Evolutionary conservation across 257 asterid genomes (phyloP).

Genomic region (Voacanga thouarsii): DNA sequence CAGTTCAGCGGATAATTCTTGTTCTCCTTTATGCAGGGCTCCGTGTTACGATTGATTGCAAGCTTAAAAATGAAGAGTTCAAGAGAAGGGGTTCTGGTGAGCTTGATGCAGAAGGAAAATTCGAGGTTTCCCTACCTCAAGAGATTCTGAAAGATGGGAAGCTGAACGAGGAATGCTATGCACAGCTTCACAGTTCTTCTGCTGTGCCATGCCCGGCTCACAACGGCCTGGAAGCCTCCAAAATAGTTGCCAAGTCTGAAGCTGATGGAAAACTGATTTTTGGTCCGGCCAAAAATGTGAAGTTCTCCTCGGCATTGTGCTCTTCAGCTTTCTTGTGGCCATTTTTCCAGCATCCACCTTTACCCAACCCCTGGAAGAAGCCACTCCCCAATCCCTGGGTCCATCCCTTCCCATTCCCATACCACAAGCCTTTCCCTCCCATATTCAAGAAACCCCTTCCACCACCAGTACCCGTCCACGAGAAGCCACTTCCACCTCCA

Average conservation of each 20-base stretch:
- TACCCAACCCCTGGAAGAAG: conserved; percentile 38
- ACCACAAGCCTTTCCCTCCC: conserved; percentile 25
- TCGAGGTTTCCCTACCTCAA: conserved; percentile 48
- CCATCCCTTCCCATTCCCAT: conserved; percentile 41
- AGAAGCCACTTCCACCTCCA: conserved; percentile 40
- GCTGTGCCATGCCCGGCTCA: conserved; percentile 69
- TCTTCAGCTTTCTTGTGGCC: conserved; percentile 81
- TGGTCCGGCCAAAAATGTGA: conserved; percentile 41
- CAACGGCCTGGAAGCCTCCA: conserved; percentile 54
- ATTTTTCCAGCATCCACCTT: conserved; percentile 48
- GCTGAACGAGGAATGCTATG: conserved; percentile 68
- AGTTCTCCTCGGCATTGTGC: conserved; percentile 69
- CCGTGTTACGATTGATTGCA: conserved; percentile 74
- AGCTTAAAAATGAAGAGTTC: conserved; percentile 45
- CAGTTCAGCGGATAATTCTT: not conserved
- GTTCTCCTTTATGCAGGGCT: conserved; percentile 46
- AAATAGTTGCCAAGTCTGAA: conserved; percentile 40
- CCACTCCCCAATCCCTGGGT: conserved; percentile 13
- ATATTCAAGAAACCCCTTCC: conserved; percentile 31
- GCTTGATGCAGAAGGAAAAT: conserved; percentile 63
- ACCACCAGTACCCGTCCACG: not conserved
- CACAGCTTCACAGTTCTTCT: conserved; percentile 74
- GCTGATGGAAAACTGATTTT: conserved; percentile 39
- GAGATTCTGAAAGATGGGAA: conserved; percentile 44
- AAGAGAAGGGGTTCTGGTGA: conserved; percentile 52